Evolutionary conservation across 169 alveolate genomes (phyloP).

Genomic region (Cryptosporidium meleagridis): DNA sequence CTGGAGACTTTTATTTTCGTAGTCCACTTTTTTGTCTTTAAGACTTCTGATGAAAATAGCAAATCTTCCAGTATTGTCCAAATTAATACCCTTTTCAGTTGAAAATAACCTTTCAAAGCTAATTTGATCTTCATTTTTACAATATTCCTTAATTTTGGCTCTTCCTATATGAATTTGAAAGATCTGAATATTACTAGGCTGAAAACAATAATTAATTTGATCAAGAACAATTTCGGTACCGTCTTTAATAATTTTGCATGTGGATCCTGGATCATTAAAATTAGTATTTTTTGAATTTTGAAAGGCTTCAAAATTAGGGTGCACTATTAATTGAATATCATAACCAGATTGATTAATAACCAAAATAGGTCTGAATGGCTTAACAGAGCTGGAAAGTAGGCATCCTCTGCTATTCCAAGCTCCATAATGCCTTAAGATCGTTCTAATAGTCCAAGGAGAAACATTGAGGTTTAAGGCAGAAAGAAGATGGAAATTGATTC

Average conservation of each 20-base stretch:
- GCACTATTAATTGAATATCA: constrained; percentile 26
- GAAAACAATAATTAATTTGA: constrained; percentile 41
- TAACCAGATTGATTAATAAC: constrained; percentile 40
- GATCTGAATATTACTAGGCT: constrained; percentile 14
- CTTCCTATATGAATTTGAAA: constrained; percentile 20
- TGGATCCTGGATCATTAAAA: not conserved
- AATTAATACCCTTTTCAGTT: constrained; percentile 9
- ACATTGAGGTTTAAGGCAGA: constrained; percentile 15
- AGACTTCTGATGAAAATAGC: not conserved
- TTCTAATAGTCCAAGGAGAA: constrained; percentile 28
- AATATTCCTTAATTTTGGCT: not conserved
- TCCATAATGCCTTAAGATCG: constrained; percentile 10
- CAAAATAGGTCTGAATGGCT: not conserved
- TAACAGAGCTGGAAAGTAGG: not conserved
- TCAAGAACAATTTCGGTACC: constrained; percentile 14
- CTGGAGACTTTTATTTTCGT: not conserved
- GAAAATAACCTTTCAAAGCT: constrained; percentile 15
- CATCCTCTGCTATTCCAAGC: not conserved
- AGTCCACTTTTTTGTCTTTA: not conserved
- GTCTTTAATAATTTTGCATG: not conserved
- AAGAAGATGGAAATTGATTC: constrained; percentile 9
- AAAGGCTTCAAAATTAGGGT: constrained; percentile 39
- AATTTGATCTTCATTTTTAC: not conserved
- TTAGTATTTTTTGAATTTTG: not conserved
- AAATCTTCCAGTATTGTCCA: constrained; percentile 48